A percentile compares a stretch with the other conserved stretches of the same genome.
phyloP scores from a whole-genome alignment of 345 rosid genomes.

The Hypericum perforatum region DNA sequence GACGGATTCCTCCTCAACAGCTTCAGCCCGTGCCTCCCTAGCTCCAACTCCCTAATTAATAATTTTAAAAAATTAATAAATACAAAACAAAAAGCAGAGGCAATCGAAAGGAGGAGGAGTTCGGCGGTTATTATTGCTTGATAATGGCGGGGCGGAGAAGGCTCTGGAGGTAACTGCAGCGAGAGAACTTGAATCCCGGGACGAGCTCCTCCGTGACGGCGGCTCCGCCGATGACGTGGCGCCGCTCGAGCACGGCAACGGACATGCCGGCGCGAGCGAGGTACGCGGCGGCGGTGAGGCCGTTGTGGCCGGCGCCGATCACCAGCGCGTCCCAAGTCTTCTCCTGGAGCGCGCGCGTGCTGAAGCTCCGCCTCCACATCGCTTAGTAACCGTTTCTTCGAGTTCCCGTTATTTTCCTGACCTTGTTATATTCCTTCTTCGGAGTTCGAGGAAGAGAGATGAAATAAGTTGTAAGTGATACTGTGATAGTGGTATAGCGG shows the following conservation, averaged over 20 bases:
- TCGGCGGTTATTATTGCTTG: slow-evolving; percentile 33
- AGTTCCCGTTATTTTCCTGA: too few species aligned
- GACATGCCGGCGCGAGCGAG: slow-evolving; percentile 82
- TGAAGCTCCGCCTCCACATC: slow-evolving; percentile 67
- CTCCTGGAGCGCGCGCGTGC: slow-evolving; percentile 19
- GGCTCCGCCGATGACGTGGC: slow-evolving; percentile 79
- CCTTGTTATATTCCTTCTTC: too few species aligned
- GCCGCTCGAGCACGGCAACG: slow-evolving; percentile 76
- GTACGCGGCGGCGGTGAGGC: slow-evolving; percentile 79
- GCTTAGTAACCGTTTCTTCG: too few species aligned
- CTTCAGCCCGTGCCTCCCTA: slow-evolving; percentile 74
- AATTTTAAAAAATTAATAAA: neutral
- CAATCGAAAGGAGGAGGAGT: slow-evolving; percentile 1
- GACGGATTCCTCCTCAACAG: slow-evolving; percentile 69
- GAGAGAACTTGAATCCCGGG: slow-evolving; percentile 79
- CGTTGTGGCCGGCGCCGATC: slow-evolving; percentile 89
- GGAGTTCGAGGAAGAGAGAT: too few species aligned
- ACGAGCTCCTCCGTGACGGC: slow-evolving; percentile 82
- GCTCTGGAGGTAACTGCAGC: slow-evolving; percentile 88
- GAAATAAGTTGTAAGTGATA: too few species aligned
- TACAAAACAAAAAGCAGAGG: slow-evolving; percentile 2
- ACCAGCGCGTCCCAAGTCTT: slow-evolving; percentile 75
- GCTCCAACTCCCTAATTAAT: slow-evolving; percentile 52
- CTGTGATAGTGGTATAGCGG: too few species aligned
- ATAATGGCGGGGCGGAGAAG: slow-evolving; percentile 70